A percentile compares a stretch with the other conserved stretches of the same genome.
Conservation (phyloP, 306 rosid genomes). For the Amphicarpaea edgeworthii region DNA sequence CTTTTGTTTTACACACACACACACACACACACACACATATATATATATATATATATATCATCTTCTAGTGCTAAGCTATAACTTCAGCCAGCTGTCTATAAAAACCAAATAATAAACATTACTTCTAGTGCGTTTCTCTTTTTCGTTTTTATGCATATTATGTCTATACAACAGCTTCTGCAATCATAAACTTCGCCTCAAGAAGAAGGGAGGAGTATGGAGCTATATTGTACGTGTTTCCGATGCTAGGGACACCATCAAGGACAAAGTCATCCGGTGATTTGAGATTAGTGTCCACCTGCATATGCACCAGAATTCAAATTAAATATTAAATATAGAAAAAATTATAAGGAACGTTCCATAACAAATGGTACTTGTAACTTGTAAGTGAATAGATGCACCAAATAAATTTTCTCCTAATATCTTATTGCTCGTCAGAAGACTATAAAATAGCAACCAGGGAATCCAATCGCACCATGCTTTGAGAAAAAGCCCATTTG, state of each 20-base stretch:
- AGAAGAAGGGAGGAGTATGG: conserved; percentile 90
- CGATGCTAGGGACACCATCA: conserved; percentile 65
- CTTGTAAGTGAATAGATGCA: background rate
- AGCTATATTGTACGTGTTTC: conserved; percentile 68
- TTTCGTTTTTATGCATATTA: conserved; percentile 12
- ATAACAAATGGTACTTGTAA: conserved; percentile 13
- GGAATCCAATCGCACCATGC: conserved; percentile 8
- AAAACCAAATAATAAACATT: conserved; percentile 23
- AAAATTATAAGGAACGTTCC: background rate
- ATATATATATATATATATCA: no score
- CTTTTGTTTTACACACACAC: no score
- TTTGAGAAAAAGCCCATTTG: background rate
- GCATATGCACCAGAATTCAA: conserved; percentile 43
- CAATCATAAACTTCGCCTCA: conserved; percentile 70
- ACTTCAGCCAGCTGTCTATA: conserved; percentile 6
- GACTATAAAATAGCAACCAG: background rate
- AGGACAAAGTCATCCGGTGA: conserved; percentile 79
- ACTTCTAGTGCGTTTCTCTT: background rate
- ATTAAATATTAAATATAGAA: background rate
- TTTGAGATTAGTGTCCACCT: conserved; percentile 83
- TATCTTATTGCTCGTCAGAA: conserved; percentile 24
- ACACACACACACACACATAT: no score
- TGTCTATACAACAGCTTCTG: conserved; percentile 29
- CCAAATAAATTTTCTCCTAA: conserved; percentile 22
- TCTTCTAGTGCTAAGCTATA: conserved; percentile 26